These are phyloP conservation scores for Angomonas deanei DNA, from an alignment of 208 protist species.

Conservation along the genomic window DNA sequence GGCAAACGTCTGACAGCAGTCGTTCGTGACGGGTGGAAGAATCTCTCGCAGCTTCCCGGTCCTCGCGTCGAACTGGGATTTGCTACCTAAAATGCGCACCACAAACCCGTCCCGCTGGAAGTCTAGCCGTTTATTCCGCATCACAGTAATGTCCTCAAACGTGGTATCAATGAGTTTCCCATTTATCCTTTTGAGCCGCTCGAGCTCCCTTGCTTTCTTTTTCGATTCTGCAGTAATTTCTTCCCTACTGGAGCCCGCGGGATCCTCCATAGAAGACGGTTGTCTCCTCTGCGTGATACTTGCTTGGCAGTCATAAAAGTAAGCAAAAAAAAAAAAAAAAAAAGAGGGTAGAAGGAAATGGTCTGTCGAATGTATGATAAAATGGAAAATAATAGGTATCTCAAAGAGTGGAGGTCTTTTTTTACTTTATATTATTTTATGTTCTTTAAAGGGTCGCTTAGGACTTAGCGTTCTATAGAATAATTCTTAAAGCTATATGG, in stretches of 20 bases:
- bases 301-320: conserved; percentile 1
- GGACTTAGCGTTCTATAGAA: too few relatives aligned
- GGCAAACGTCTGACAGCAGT: conserved; percentile 88
- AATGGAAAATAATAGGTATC: neutral
- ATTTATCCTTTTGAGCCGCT: conserved; percentile 45
- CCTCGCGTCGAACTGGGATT: conserved; percentile 80
- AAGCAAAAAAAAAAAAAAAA: neutral
- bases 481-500: too few relatives aligned
- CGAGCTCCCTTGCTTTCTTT: conserved; percentile 36
- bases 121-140: conserved; percentile 25
- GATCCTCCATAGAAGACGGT: neutral
- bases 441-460: too few relatives aligned
- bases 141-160: conserved; percentile 49
- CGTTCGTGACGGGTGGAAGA: conserved; percentile 65
- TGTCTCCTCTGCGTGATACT: too few relatives aligned
- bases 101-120: conserved; percentile 49
- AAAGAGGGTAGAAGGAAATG: neutral
- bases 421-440: too few relatives aligned
- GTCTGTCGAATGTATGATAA: neutral
- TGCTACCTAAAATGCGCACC: conserved; percentile 56
- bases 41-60: conserved; percentile 33
- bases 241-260: neutral
- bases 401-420: too few relatives aligned
- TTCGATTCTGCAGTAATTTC: neutral
- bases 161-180: conserved; percentile 60